Evolutionary conservation across 164 flowering plant species (phyloP).

Genomic region (Magnolia sinica): DNA sequence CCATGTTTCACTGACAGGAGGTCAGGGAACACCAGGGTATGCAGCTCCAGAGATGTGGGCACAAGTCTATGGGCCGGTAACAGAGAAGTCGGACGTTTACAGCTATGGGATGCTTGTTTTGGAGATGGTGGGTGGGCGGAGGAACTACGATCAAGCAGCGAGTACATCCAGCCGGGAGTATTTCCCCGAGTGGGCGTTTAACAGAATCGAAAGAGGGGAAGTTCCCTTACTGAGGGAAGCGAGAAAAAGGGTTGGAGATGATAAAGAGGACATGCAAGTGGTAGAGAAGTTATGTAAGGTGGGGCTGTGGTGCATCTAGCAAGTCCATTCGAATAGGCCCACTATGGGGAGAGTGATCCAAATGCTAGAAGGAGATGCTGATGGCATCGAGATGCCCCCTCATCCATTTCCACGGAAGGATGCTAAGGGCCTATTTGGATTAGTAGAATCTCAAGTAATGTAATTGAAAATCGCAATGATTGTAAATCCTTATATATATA

Average conservation of each 20-base stretch:
- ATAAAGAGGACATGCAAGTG: conserved; percentile 9
- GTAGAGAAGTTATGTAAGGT: conserved; percentile 2
- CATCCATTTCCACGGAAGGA: conserved; percentile 2
- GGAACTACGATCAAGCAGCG: conserved; percentile 1
- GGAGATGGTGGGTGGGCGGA: conserved; percentile 16
- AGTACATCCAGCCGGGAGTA: conserved; percentile 8
- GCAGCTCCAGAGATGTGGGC: conserved; percentile 15
- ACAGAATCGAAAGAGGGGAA: not conserved
- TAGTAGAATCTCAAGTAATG: too few relatives aligned
- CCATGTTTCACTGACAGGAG: conserved; percentile 11
- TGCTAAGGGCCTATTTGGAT: too few relatives aligned
- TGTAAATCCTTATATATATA: too few relatives aligned
- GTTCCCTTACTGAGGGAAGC: not conserved
- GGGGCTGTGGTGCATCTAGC: conserved; percentile 9
- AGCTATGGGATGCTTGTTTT: conserved; percentile 25
- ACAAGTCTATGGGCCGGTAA: conserved; percentile 7
- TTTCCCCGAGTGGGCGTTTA: conserved; percentile 20
- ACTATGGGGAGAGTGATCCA: conserved; percentile 3
- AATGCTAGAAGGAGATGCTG: not conserved
- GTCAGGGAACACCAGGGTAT: conserved; percentile 17
- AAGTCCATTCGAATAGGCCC: conserved; percentile 8
- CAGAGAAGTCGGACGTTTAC: conserved; percentile 13
- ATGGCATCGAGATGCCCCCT: not conserved
- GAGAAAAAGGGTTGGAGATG: conserved; percentile 6
- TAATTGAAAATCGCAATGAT: too few relatives aligned